phyloP scores from a whole-genome alignment of 2,329 filamentous ascomycete genomes.

The Tolypocladium ophioglossoides region DNA sequence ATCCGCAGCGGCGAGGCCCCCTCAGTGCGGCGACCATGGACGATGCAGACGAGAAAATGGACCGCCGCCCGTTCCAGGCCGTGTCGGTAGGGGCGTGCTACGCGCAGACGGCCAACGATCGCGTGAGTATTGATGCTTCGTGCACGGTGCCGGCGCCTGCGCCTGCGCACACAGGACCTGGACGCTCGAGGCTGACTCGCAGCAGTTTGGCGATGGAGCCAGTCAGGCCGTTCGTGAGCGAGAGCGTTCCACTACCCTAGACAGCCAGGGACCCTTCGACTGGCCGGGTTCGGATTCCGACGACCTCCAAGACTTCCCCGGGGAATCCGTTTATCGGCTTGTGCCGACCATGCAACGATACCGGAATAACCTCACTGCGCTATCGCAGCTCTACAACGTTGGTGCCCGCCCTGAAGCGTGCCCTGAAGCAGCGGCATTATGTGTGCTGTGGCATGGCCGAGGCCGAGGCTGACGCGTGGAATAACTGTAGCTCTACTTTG shows the following conservation, averaged over 20 bases:
- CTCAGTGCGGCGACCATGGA: constrained; percentile 7
- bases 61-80: constrained; percentile 9
- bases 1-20: constrained; percentile 4
- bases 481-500: constrained; percentile 43
- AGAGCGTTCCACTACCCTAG: constrained; percentile 12
- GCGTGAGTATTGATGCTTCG: constrained; percentile 16
- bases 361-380: constrained; percentile 45
- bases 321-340: constrained; percentile 16
- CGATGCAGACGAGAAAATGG: neutral
- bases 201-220: constrained; percentile 26
- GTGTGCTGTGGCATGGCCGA: neutral
- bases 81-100: constrained; percentile 25
- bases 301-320: constrained; percentile 7
- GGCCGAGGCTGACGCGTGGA: neutral
- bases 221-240: constrained; percentile 21
- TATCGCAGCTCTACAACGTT: constrained; percentile 49
- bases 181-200: neutral
- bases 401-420: neutral
- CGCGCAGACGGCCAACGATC: constrained; percentile 24
- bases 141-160: neutral
- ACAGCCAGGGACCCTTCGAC: constrained; percentile 13
- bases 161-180: neutral
- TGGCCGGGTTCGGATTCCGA: constrained; percentile 17
- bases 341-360: constrained; percentile 25
- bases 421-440: neutral